Conservation (phyloP, 106 monocot species). For the Apostasia shenzhenica region DNA sequence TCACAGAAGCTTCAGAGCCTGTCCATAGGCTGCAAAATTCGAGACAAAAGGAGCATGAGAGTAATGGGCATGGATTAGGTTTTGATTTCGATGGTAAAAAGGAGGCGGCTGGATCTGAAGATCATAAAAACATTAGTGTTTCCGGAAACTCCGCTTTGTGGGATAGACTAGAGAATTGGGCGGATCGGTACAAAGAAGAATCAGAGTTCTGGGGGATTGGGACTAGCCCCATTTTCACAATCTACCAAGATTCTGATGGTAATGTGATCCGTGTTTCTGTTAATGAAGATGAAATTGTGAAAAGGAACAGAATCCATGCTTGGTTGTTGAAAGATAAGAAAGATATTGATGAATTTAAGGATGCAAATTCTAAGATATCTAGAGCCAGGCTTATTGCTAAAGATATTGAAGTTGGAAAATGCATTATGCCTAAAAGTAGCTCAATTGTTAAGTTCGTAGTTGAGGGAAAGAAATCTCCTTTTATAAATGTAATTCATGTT, state of each 20-base stretch:
- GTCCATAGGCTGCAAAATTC: neutral
- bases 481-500: slow-evolving; percentile 8
- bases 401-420: slow-evolving; percentile 35
- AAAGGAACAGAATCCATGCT: slow-evolving; percentile 17
- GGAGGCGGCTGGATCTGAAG: slow-evolving; percentile 3
- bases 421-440: slow-evolving; percentile 26
- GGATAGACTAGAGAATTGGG: slow-evolving; percentile 54
- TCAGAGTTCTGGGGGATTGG: slow-evolving; percentile 60
- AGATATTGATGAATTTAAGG: slow-evolving; percentile 5
- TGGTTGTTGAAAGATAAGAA: slow-evolving; percentile 14
- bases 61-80: neutral
- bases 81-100: slow-evolving; percentile 1
- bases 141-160: slow-evolving; percentile 26
- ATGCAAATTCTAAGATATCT: slow-evolving; percentile 27
- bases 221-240: slow-evolving; percentile 43
- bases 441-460: slow-evolving; percentile 34
- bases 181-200: slow-evolving; percentile 44
- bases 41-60: neutral
- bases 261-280: slow-evolving; percentile 33
- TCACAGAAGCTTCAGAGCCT: neutral
- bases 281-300: slow-evolving; percentile 42
- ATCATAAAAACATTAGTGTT: neutral
- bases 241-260: slow-evolving; percentile 37
- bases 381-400: slow-evolving; percentile 39
- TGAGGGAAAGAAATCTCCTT: slow-evolving; percentile 28